Evolutionary conservation across 108 stramenopile species (phyloP), one percentile per base, ranked within the genome.

Genomic region (Fistulifera solaris): DNA sequence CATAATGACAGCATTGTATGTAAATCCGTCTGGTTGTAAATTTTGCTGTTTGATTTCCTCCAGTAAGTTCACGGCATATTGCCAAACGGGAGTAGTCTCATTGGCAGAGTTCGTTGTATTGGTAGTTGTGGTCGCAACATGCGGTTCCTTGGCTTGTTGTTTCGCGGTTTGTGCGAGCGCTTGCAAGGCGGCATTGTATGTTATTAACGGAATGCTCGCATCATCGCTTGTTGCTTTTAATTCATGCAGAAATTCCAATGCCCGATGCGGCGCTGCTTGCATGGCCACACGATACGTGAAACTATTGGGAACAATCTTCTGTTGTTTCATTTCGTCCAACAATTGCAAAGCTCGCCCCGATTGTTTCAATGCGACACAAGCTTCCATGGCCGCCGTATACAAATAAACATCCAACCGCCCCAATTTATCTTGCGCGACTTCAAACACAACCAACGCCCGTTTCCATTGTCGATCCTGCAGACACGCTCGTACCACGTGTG

Each of bases 341-440:
- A 90, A 44, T 14, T 59, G 52, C 44, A 90, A 47, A 11, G 88
- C 84, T 51, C 59, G 67, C 49, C 67, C 67, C 80, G 80, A 83
- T 55, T 58, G 42, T 44, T 57, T 70, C 4, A 62, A 80, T 54
- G 83, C 81, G 40, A 81, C 79, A 56, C 84, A 28, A 66, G 65
- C 76, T 63, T 90, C 83, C 42, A 90, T 90, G 4, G 74, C 81
- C 8, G 84, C 83, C 2, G 88, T 83, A 50, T 90, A 86, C 47
- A 63, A 76, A 58, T 85, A 81, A n/a, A 62, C 72, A 61, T 89
- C 88, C 25, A 80, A 49, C 13, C 66, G 60, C 1, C 81, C 49
- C 7, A 66, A 70, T 62, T 73, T 73, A 43, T 85, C 81, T 50
- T 77, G 62, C 22, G 77, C 70, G 8, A 69, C 75, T 27, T 81